Percentiles rank a stretch among this genome's conserved stretches.
phyloP scores from a whole-genome alignment of 225 moss, liverwort and hornwort genomes.

The Climacium dendroides region DNA sequence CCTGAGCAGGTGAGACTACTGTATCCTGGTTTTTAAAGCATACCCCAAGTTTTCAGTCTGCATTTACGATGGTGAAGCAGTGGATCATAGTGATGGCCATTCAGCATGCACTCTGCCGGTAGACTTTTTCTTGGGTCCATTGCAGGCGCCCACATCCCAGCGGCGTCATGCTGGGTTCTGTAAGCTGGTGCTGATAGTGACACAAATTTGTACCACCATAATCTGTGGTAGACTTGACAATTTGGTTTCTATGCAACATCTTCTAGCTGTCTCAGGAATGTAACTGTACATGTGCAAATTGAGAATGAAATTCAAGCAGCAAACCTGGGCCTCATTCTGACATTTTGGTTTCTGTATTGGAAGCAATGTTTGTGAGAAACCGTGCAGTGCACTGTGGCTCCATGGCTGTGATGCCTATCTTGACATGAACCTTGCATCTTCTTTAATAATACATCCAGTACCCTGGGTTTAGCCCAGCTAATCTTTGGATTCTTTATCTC shows the following conservation, averaged over 20 bases:
- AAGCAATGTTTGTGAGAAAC: background rate
- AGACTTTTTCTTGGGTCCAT: conserved; percentile 14
- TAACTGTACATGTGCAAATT: conserved; percentile 5
- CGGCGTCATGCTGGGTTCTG: background rate
- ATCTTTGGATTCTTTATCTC: background rate
- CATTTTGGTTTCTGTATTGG: background rate
- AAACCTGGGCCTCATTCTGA: background rate
- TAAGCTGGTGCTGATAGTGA: background rate
- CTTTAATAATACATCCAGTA: background rate
- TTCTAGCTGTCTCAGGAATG: background rate
- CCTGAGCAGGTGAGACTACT: conserved; percentile 6
- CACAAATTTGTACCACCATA: background rate
- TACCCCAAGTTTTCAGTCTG: conserved; percentile 22
- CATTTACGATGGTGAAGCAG: background rate
- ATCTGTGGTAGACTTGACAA: background rate
- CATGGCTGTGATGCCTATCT: background rate
- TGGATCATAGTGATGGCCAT: background rate
- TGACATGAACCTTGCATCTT: background rate
- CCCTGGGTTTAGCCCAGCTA: background rate
- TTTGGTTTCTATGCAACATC: background rate
- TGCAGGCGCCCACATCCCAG: background rate
- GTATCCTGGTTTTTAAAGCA: background rate
- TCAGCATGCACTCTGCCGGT: background rate
- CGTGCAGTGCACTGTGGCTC: background rate
- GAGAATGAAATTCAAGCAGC: background rate